Evolutionary conservation across 2,329 filamentous ascomycete genomes (phyloP), one percentile per base, ranked within the genome.

Genomic region (Verticillium klebahnii): DNA sequence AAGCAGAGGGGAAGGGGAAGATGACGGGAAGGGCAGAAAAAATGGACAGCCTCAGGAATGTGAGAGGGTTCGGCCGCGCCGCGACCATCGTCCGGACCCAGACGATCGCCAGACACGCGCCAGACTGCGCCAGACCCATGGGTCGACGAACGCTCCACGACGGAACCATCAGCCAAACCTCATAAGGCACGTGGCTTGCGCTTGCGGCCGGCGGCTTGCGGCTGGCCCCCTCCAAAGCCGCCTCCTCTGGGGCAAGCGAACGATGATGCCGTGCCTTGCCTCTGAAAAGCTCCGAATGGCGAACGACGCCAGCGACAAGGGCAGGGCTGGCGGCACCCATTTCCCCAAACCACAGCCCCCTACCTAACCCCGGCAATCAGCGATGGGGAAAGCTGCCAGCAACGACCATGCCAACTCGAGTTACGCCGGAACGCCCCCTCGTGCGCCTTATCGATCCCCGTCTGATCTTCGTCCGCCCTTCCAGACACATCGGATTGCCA

Each of bases 61-160:
- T 52, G 56, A 54, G 32, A 58, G 57, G 59, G 58, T 61, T 36
- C 29, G 31, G 57, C 55, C 17, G 45, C 19, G 45, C 60, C 57
- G 57, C 64, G 61, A 50, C 59, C 59, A 54, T 60, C 64, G 60
- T 59, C 63, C 64, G 62, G 56, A 40, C 11, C 11, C 36, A 37
- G 36, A 37, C 36, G 15, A 12, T 4, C 8, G 37, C 6, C 37
- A 40, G 37, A n/a, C 37, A 40, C 5, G 37, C 17, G 37, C 37
- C 12, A 17, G 15, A 40, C 37, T 17, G 37, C 17, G 37, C 37
- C 12, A 17, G 15, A 40, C 37, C 37, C 17, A 40, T n/a, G 6
- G 37, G 14, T 40, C 14, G 37, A 40, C 15, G 37, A 40, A 40
- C 37, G 37, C 6, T 50, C 8, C 45, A 12, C 59, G 59, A 61